Percentiles rank a stretch among this genome's conserved stretches.
These are phyloP conservation scores for Cryomyces antarcticus DNA, from an alignment of 495 filamentous ascomycete species.

Conservation along the genomic window DNA sequence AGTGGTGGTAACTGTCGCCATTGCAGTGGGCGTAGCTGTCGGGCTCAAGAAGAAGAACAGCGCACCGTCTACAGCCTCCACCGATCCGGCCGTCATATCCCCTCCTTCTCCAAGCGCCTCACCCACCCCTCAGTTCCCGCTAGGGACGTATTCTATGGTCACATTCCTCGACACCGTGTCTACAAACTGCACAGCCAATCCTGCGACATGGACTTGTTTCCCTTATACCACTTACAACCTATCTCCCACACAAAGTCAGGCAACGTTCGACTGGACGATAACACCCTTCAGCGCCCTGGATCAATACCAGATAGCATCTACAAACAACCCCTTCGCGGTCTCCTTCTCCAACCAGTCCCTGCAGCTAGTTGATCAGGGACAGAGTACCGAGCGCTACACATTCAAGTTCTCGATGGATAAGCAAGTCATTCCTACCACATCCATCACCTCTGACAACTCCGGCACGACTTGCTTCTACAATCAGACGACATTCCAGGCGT, in stretches of 20 bases:
- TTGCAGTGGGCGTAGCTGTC: constrained; percentile 32
- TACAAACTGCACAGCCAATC: constrained; percentile 29
- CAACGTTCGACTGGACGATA: constrained; percentile 39
- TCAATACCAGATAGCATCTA: constrained; percentile 24
- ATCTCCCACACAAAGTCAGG: constrained; percentile 13
- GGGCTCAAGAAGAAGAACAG: constrained; percentile 19
- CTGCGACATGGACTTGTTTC: constrained; percentile 33
- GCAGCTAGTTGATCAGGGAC: constrained; percentile 14
- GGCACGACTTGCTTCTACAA: constrained; percentile 29
- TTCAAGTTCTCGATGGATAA: constrained; percentile 28
- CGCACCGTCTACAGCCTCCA: background rate
- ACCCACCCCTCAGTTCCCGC: constrained; percentile 23
- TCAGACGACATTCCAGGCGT: constrained; percentile 25
- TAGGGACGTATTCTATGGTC: constrained; percentile 31
- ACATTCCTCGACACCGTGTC: constrained; percentile 29
- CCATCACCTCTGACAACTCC: constrained; percentile 13
- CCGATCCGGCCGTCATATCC: background rate
- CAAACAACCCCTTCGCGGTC: constrained; percentile 28
- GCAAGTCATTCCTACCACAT: constrained; percentile 19
- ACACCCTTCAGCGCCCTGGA: constrained; percentile 2
- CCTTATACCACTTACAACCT: constrained; percentile 27
- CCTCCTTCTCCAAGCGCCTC: background rate
- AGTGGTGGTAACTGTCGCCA: constrained; percentile 25
- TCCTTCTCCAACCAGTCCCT: constrained; percentile 22
- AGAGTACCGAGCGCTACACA: constrained; percentile 24